Evolutionary conservation across 179 eudicot species (phyloP), one percentile per base, ranked within the genome.

Genomic region (Corrigiola litoralis): DNA sequence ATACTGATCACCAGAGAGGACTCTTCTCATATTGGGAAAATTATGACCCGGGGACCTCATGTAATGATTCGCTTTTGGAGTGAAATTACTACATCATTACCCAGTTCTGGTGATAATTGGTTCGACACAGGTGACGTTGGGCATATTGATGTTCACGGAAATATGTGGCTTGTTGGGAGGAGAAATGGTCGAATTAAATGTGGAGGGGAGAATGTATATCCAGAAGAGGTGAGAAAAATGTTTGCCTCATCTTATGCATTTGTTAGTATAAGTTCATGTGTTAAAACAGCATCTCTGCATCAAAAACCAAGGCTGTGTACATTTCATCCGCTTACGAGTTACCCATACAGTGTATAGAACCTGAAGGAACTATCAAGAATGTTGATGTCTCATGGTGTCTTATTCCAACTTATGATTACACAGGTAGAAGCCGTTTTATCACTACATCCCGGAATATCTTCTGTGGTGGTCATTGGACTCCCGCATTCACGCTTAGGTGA

Each of bases 81-180:
- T 36, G 80, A 80, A 49, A 41, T 31, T 49, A 67, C 64, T 31
- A 23, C 68, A 42, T 23, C 60, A 32, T 55, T 51, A 17, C 41
- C 56, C 4, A 60, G 37, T 65, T 46, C 69, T 12, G 36, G 45
- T 41, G 91, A 74, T 74, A 79, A 83, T 42, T 94, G 99, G 99
- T 76, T 86, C 34, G 97, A 87, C 76, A 87, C 99, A 0, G 96
- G 99, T 70, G 99, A 94, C 60, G 78, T 91, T 18, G 99, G 99
- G 21, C 70, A 62, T 20, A 73, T 90, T 29, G 99, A 94, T 68
- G 77, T 65, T 27, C 42, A 23, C 46, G 97, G 97, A 48, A 84
- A 90, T 50, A 31, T 94, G 29, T 94, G 97, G 95, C 94, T 94
- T 45, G 68, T 87, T 62, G 99, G 99, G 37, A 95, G 99, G 27